Percentiles rank a stretch among this genome's conserved stretches.
phyloP scores from a whole-genome alignment of 164 flowering plant species.

The Vitis cinerea region DNA sequence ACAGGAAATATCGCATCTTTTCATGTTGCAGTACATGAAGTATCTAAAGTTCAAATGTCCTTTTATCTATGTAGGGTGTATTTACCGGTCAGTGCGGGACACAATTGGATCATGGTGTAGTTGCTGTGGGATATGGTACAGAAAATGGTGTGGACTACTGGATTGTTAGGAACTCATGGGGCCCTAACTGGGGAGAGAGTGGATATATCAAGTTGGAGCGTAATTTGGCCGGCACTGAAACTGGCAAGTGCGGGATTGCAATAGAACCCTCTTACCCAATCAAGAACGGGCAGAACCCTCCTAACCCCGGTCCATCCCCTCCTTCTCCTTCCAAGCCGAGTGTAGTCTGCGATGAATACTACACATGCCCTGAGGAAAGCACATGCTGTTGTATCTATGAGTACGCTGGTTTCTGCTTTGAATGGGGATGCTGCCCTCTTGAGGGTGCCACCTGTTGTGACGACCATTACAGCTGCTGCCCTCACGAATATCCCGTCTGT shows the following conservation, averaged over 20 bases:
- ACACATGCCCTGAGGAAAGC: slow-evolving; percentile 33
- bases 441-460: slow-evolving; percentile 55
- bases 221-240: slow-evolving; percentile 13
- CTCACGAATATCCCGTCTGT: slow-evolving; percentile 43
- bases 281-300: slow-evolving; percentile 43
- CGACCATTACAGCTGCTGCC: slow-evolving; percentile 48
- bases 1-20: too few species aligned
- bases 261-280: slow-evolving; percentile 45
- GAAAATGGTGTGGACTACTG: slow-evolving; percentile 46
- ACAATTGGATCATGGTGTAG: slow-evolving; percentile 46
- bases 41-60: neutral
- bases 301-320: slow-evolving; percentile 41
- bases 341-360: slow-evolving; percentile 35
- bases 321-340: slow-evolving; percentile 39
- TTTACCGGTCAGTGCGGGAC: slow-evolving; percentile 49
- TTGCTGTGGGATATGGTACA: slow-evolving; percentile 43
- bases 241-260: slow-evolving; percentile 53
- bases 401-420: slow-evolving; percentile 34
- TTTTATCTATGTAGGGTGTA: slow-evolving; percentile 34
- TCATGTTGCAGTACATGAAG: neutral
- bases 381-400: slow-evolving; percentile 44
- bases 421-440: slow-evolving; percentile 55
- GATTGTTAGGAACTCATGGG: slow-evolving; percentile 63
- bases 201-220: slow-evolving; percentile 50
- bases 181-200: slow-evolving; percentile 44